Evolutionary conservation across 805 yeast genomes (phyloP).

Genomic region (Cephaloascus fragrans): DNA sequence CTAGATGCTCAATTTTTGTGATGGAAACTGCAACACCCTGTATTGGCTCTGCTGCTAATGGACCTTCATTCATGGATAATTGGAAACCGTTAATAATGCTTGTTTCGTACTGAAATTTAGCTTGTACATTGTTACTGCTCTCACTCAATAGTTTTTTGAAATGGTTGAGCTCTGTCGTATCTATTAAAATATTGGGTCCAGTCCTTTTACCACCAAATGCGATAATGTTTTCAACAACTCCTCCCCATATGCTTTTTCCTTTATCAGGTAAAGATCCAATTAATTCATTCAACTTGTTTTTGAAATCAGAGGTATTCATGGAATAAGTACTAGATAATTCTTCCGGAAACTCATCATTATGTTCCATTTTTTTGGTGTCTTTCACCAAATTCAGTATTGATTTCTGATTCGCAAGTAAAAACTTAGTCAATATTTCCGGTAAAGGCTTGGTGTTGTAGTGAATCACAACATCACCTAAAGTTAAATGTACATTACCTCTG

Average conservation of each 20-base stretch:
- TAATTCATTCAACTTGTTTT: slow-evolving; percentile 17
- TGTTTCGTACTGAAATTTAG: slow-evolving; percentile 35
- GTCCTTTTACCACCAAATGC: slow-evolving; percentile 70
- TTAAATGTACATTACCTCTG: slow-evolving; percentile 37
- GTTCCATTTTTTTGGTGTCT: slow-evolving; percentile 10
- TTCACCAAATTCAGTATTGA: slow-evolving; percentile 27
- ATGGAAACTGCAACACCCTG: slow-evolving; percentile 66
- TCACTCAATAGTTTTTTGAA: too few species aligned
- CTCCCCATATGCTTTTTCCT: slow-evolving; percentile 14
- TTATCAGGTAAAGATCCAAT: slow-evolving; percentile 11
- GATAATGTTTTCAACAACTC: slow-evolving; percentile 31
- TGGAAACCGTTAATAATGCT: slow-evolving; percentile 78
- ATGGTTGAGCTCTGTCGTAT: too few species aligned
- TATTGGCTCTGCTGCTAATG: slow-evolving; percentile 77
- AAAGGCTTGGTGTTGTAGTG: slow-evolving; percentile 30
- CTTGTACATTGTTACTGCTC: slow-evolving; percentile 8
- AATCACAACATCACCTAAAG: slow-evolving; percentile 25
- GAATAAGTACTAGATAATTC: slow-evolving; percentile 5
- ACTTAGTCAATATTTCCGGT: slow-evolving; percentile 36
- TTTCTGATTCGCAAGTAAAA: slow-evolving; percentile 36
- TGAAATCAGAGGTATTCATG: slow-evolving; percentile 17
- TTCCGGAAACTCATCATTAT: slow-evolving; percentile 10
- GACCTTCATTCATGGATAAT: slow-evolving; percentile 75
- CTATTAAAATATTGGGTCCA: slow-evolving; percentile 71
- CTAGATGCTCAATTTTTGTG: slow-evolving; percentile 21